Percentiles rank a stretch among this genome's conserved stretches.
Conservation (phyloP, 331 rosid species). For the Acacia concinna region DNA sequence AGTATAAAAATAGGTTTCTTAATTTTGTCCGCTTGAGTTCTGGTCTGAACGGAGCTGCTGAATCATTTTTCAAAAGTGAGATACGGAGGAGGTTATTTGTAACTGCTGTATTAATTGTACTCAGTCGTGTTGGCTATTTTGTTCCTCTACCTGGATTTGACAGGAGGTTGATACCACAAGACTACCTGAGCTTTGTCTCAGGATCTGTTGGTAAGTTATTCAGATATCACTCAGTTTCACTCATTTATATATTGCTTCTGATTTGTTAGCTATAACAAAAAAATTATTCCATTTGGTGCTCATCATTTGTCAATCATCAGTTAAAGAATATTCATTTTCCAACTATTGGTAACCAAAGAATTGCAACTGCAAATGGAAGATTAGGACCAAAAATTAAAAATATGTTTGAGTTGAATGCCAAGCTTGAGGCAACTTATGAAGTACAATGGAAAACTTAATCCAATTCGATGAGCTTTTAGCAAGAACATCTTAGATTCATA, state of each 20-base stretch:
- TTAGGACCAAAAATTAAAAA: neutral
- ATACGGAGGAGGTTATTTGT: conserved; percentile 85
- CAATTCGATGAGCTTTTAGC: neutral
- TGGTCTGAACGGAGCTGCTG: conserved; percentile 75
- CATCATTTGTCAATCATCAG: neutral
- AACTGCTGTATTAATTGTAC: conserved; percentile 73
- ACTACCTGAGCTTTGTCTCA: conserved; percentile 85
- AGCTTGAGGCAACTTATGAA: conserved; percentile 21
- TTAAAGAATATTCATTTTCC: neutral
- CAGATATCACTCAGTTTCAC: neutral
- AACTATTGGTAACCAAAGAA: neutral
- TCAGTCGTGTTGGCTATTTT: conserved; percentile 92
- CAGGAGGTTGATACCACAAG: conserved; percentile 91
- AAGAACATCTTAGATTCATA: conserved; percentile 15
- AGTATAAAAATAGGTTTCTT: conserved; percentile 66
- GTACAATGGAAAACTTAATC: conserved; percentile 14
- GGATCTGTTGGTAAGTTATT: conserved; percentile 79
- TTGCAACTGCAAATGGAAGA: neutral
- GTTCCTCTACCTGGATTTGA: conserved; percentile 96
- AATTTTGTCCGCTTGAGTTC: conserved; percentile 76
- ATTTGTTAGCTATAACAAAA: neutral
- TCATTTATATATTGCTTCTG: neutral
- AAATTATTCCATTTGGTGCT: conserved; percentile 7
- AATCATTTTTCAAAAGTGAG: conserved; percentile 91
- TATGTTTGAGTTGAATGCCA: neutral